Percentiles rank a stretch among this genome's conserved stretches.
Conservation (phyloP, 768 basidiomycete genomes). For the Leucosporidium creatinivorum region DNA sequence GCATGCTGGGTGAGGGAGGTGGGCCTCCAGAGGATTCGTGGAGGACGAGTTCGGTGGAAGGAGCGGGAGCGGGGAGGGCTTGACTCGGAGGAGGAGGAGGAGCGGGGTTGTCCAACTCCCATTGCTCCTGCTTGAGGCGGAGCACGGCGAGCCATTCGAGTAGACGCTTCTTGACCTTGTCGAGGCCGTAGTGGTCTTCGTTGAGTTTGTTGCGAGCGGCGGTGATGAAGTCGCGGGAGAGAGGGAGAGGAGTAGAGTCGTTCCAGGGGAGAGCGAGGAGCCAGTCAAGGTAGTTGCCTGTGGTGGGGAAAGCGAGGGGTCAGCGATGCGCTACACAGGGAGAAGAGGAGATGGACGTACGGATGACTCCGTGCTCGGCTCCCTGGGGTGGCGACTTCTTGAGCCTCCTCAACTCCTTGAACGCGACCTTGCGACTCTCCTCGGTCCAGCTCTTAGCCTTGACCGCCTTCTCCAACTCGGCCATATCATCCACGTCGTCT, state of each 20-base stretch:
- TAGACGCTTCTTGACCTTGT: constrained; percentile 82
- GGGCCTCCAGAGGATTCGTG: neutral
- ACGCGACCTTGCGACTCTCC: constrained; percentile 74
- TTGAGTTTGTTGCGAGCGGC: constrained; percentile 72
- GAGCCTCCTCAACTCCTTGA: constrained; percentile 73
- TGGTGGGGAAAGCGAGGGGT: neutral
- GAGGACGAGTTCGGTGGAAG: constrained; percentile 13
- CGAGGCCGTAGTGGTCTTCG: constrained; percentile 82
- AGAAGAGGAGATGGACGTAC: constrained; percentile 50
- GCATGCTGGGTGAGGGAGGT: neutral
- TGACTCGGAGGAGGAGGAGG: neutral
- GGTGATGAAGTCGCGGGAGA: constrained; percentile 30
- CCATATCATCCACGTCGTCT: constrained; percentile 70
- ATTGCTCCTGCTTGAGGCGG: constrained; percentile 47
- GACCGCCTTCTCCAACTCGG: constrained; percentile 62
- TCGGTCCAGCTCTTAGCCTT: constrained; percentile 58
- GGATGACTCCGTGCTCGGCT: constrained; percentile 81
- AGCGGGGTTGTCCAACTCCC: constrained; percentile 42
- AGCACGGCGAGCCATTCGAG: constrained; percentile 90
- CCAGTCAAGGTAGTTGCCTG: constrained; percentile 69
- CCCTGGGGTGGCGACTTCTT: constrained; percentile 83
- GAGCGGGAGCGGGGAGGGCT: constrained; percentile 11
- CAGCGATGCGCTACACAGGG: no score
- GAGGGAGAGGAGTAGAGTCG: constrained; percentile 41
- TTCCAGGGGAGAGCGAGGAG: constrained; percentile 74